Percentiles rank a stretch among this genome's conserved stretches.
These are phyloP conservation scores for Leucocoprinus birnbaumii DNA, from an alignment of 768 basidiomycete species.

Conservation along the genomic window DNA sequence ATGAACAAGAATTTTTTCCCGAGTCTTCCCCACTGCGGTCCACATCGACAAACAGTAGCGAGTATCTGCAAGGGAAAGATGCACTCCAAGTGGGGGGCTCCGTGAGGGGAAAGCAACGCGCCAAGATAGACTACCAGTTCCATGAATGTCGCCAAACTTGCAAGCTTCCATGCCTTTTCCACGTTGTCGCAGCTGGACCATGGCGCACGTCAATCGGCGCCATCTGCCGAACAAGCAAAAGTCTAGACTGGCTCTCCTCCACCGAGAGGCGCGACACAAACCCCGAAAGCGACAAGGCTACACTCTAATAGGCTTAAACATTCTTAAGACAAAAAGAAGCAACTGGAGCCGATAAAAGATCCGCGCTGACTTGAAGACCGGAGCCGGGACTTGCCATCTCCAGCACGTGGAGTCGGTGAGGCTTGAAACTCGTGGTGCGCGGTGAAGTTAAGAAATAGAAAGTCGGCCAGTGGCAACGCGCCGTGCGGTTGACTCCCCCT, in stretches of 20 bases:
- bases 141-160: background rate
- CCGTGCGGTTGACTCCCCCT: background rate
- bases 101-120: background rate
- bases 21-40: background rate
- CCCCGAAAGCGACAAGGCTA: background rate
- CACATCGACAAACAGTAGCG: background rate
- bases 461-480: constrained; percentile 9
- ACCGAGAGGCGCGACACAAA: background rate
- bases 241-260: background rate
- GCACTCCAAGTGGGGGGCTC: background rate
- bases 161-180: constrained; percentile 8
- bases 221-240: background rate
- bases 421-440: background rate
- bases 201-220: background rate
- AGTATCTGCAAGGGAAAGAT: background rate
- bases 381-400: background rate
- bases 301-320: background rate
- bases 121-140: background rate
- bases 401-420: constrained; percentile 7
- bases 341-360: too few species aligned
- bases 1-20: too few species aligned
- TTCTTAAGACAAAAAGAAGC: background rate
- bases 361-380: too few species aligned
- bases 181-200: constrained; percentile 5
- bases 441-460: background rate